Percentiles rank a stretch among this genome's conserved stretches.
Evolutionary conservation across 106 monocot genomes (phyloP).

Genomic region (Iris macrosiphon): DNA sequence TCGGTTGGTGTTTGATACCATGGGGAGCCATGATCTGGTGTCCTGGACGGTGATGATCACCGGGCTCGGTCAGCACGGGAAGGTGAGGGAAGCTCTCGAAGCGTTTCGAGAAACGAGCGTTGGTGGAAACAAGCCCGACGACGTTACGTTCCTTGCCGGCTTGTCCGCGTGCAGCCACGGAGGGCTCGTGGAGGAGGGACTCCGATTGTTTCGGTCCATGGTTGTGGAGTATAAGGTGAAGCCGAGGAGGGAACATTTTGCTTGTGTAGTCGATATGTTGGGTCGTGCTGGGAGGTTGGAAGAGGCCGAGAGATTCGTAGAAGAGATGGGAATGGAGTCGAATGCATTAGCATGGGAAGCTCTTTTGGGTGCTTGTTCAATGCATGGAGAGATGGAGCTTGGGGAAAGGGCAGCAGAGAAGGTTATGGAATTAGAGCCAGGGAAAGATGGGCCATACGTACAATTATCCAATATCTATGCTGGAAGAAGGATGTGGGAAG

Average conservation of each 20-base stretch:
- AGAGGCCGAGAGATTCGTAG: slow-evolving; percentile 61
- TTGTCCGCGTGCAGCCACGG: slow-evolving; percentile 66
- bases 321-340: slow-evolving; percentile 30
- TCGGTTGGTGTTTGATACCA: slow-evolving; percentile 29
- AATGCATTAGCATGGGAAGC: slow-evolving; percentile 63
- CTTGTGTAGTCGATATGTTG: slow-evolving; percentile 60
- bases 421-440: slow-evolving; percentile 43
- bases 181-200: slow-evolving; percentile 59
- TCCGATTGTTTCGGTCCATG: slow-evolving; percentile 50
- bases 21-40: slow-evolving; percentile 33
- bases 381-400: slow-evolving; percentile 55
- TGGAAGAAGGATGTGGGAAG: slow-evolving; percentile 43
- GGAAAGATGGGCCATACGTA: slow-evolving; percentile 43
- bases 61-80: slow-evolving; percentile 66
- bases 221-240: slow-evolving; percentile 19
- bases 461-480: slow-evolving; percentile 69
- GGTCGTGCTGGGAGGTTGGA: slow-evolving; percentile 59
- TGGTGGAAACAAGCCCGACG: slow-evolving; percentile 39
- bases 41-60: slow-evolving; percentile 53
- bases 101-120: slow-evolving; percentile 28
- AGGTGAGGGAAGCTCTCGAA: slow-evolving; percentile 38
- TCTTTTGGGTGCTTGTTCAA: slow-evolving; percentile 55
- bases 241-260: slow-evolving; percentile 58
- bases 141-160: slow-evolving; percentile 40
- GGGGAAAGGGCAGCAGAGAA: slow-evolving; percentile 53